Base-by-base conservation (phyloP, 139 green algal genomes). In the Klebsormidium nitens region DNA sequence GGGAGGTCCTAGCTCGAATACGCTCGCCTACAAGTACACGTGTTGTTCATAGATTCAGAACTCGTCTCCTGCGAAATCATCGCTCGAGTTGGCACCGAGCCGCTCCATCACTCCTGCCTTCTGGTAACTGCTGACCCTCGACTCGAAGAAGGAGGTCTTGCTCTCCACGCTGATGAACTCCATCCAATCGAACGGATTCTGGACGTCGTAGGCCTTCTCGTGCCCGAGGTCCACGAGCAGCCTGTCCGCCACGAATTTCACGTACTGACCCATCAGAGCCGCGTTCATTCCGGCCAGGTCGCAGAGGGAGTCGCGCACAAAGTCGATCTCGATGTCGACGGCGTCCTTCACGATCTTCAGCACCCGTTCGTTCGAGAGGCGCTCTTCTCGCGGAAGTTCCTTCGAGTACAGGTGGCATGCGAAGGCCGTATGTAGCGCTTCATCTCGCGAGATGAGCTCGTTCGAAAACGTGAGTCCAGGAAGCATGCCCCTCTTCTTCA, bases 401-500 rank as follows among this genome's bases (percentile, higher is more conserved):
- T 83, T 40, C 40, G 56, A 77, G 82, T 97, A 97, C 5, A 98
- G 82, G 72, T 91, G 73, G 87, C 93, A 97, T 6, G 90, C 94
- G 72, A 98, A 98, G 84, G 98, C 94, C 63, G 81, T 90, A 82
- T 99, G 94, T 42, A 99, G 84, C 31, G 93, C 94, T 81, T 99
- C 94, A 74, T 99, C 94, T 1, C 94, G 82, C 26, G 75, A 89
- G 79, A 99, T 99, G 58, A 99, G 89, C 78, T 96, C 91, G 74
- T 99, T 99, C 71, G 86, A 95, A 78, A 99, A 99, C 61, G 89
- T 95, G 56, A 99, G 89, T 14, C 93, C 93, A 2, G 88, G 93
- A 90, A 97, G 96, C 31, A 97, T 77, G 17, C 89, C 86, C 11
- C 94, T 85, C 90, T 99, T 99, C 88, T 96, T 97, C 1, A 98